These are phyloP conservation scores for Collybia mongolica DNA, from an alignment of 768 basidiomycete genomes.

Conservation along the genomic window DNA sequence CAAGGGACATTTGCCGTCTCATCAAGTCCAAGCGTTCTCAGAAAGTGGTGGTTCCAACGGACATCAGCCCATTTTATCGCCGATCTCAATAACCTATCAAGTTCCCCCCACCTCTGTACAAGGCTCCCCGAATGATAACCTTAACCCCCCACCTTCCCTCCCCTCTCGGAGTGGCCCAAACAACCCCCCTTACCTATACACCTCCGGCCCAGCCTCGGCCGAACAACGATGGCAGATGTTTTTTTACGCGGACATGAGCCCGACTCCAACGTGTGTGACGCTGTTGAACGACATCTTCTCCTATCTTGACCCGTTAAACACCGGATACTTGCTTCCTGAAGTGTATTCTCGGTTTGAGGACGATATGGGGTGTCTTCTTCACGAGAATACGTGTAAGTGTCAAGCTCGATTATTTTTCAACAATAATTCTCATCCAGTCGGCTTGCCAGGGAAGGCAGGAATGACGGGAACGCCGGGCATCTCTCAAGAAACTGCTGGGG, in stretches of 20 bases:
- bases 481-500: constrained; percentile 5
- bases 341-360: not conserved
- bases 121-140: too few relatives aligned
- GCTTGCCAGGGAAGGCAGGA: constrained; percentile 9
- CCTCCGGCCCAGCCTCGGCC: not conserved
- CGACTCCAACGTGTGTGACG: not conserved
- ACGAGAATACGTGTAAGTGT: not conserved
- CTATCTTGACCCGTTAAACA: not conserved
- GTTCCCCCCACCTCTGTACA: not conserved
- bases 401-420: too few relatives aligned
- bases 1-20: constrained; percentile 4
- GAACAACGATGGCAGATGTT: not conserved
- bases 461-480: not conserved
- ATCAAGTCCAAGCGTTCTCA: constrained; percentile 8
- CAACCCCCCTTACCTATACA: not conserved
- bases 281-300: not conserved
- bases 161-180: not conserved
- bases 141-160: not conserved
- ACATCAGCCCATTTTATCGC: constrained; percentile 4
- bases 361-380: not conserved
- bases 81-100: constrained; percentile 2
- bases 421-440: not conserved
- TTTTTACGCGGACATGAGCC: not conserved
- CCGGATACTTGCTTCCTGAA: not conserved
- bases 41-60: constrained; percentile 6